These are phyloP conservation scores for Proliferodiscus dingleyae DNA, from an alignment of 2,329 filamentous ascomycete species.

Conservation along the genomic window DNA sequence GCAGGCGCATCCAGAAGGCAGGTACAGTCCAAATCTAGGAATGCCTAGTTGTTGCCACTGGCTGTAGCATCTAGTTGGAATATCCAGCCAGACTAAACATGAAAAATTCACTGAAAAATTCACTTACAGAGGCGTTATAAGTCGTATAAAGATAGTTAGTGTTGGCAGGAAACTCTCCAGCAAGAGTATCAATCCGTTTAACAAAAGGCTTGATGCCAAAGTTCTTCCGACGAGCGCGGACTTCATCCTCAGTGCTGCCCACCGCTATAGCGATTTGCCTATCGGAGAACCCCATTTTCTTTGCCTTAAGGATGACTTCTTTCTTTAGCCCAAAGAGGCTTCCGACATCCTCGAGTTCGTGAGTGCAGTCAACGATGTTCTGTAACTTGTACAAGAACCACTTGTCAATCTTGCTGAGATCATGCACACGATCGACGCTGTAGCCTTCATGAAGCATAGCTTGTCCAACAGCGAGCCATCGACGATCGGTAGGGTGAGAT, in stretches of 20 bases:
- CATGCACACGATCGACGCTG: slow-evolving; percentile 84
- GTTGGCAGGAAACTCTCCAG: slow-evolving; percentile 57
- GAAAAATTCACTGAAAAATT: too few relatives aligned
- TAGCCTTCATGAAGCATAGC: slow-evolving; percentile 98
- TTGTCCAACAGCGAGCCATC: slow-evolving; percentile 96
- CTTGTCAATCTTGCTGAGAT: slow-evolving; percentile 97
- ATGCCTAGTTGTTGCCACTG: too few relatives aligned
- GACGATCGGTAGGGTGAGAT: slow-evolving; percentile 87
- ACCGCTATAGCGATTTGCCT: slow-evolving; percentile 88
- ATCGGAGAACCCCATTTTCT: slow-evolving; percentile 97
- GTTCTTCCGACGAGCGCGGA: slow-evolving; percentile 75
- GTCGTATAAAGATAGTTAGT: slow-evolving; percentile 64
- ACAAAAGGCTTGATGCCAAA: slow-evolving; percentile 94
- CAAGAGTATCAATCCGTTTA: slow-evolving; percentile 97
- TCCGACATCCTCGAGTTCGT: slow-evolving; percentile 78
- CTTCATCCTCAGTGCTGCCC: slow-evolving; percentile 80
- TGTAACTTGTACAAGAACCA: slow-evolving; percentile 99
- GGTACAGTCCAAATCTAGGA: too few relatives aligned
- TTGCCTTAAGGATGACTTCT: slow-evolving; percentile 82
- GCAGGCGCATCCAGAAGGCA: too few relatives aligned
- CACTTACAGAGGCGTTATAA: too few relatives aligned
- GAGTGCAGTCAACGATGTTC: slow-evolving; percentile 90
- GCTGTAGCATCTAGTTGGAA: too few relatives aligned
- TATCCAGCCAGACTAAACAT: too few relatives aligned
- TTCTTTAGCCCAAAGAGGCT: slow-evolving; percentile 80